Evolutionary conservation across 345 rosid species (phyloP), one percentile per base, ranked within the genome.

Genomic region (Boechera retrofracta): DNA sequence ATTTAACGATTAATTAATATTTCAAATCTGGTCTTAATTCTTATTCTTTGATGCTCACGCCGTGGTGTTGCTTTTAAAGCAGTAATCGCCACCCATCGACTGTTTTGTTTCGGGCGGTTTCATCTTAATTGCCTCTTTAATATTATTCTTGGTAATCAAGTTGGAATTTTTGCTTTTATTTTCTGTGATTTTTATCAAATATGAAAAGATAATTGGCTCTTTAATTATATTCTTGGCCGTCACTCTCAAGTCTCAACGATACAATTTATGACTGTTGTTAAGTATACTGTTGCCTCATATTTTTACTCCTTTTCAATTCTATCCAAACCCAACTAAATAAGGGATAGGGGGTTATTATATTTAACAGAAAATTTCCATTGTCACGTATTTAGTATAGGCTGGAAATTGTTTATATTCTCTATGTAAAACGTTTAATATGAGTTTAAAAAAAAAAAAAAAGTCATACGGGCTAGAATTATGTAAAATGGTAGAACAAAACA

Each of bases 101-200:
- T 12, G 54, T 42, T 39, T 63, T 29, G 53, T 39, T 31, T 51
- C 53, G 6, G 38, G 29, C 54, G 58, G 71, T 73, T 73, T 64
- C 24, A n/a, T 2, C 15, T 42, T 48, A 6, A 33, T 24, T 66
- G 7, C 51, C 12, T 61, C 55, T 74, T 47, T 75, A 21, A 18
- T 47, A 49, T 55, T 44, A n/a, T 67, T 75, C 79, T 75, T 67
- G 68, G 13, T 4, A 55, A 52, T 59, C 74, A 75, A 68, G 68
- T 67, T 59, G 79, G 13, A 75, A 2, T 12, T 11, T 57, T 28
- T 28, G 29, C 29, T 28, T 2, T 52, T n/a, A 10, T 2, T 10
- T 8, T 16, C 2, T 21, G 15, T 38, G 10, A 15, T 32, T 1
- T 15, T 61, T 32, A 58, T 1, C 0, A 44, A 2, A 0, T 42